Evolutionary conservation across 1,284 basidiomycete genomes (phyloP), one percentile per base, ranked within the genome.

Genomic region (Trichosporon sp.): DNA sequence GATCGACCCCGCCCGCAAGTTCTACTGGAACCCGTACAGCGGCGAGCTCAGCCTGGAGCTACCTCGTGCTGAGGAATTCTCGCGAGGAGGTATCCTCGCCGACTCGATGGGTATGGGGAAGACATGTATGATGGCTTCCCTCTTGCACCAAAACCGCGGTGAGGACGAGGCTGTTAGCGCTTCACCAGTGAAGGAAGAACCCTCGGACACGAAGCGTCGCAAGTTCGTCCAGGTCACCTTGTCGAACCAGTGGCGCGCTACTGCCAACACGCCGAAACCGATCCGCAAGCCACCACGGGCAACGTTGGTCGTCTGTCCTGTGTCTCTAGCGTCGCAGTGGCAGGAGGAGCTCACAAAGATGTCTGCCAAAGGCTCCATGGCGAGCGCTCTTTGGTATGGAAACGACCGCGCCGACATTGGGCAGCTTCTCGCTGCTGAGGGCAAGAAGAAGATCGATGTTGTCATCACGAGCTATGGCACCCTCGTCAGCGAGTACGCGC

Each of bases 241-340:
- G 32, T 83, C 82, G 10, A 83, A 80, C 38, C 83, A 84, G 73
- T 84, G 80, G 79, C 79, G 78, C 38, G 77, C 83, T 6, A 76
- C 78, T 7, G 78, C 80, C 21, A 70, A 65, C 16, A 75, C 71
- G 7, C 76, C 76, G 2, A 80, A 78, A 66, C 71, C 72, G 38
- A 68, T 67, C 10, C 35, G 69, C 1, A 71, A 75, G 14, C 71
- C 77, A 0, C 79, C 85, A 14, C 79, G 84, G 3, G 92, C 93
- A 0, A 98, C 96, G 1, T 85, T 99, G 0, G 92, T 99, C 59
- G 91, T 99, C 19, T 94, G 94, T 16, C 96, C 96, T 0, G 94
- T 97, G 21, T 95, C 93, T 12, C 85, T 99, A 16, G 87, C 98
- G 2, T 86, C 89, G 32, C 96, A 99, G 81, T 99, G 96, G 96